Base-by-base conservation (phyloP, 2,329 filamentous ascomycete genomes). In the Fusarium verticillioides region DNA sequence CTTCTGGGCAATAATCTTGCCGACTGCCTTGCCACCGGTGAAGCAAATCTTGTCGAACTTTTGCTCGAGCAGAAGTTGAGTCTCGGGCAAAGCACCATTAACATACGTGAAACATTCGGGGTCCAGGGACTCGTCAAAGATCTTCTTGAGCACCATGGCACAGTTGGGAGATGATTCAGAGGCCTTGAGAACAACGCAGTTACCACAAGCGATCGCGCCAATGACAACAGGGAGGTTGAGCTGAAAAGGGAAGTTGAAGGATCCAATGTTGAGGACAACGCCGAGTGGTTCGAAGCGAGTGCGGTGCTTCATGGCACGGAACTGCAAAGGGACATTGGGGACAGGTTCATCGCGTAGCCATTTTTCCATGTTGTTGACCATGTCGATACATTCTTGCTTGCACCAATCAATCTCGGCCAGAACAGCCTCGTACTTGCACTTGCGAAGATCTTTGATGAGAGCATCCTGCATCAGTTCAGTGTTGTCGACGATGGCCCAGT, bases 21-120 rank as follows among this genome's bases (percentile, higher is more conserved):
- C 96, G 23, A 98, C 94, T 34, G 81, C 85, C 59, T 88, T 88
- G 78, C 91, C 92, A 61, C 96, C 96, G 2, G 96, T 99, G 85
- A 97, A 99, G 86, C 96, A 95, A 79, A 99, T 97, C 88, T 98
- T 98, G 85, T 97, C 95, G 92, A 95, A 99, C 82, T 96, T 96
- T 85, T 95, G 90, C 65, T 96, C 90, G 39, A 99, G 88, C 49
- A 98, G 85, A 18, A 91, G 91, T 50, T 93, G 94, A 8, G 93
- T 95, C 86, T 97, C 94, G 8, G 92, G 87, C 26, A 97, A 84
- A 34, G 86, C 91, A 68, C 96, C 96, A 81, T 98, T 96, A 75
- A 98, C 86, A 66, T 94, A 89, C 40, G 86, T 85, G 83, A 94
- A 98, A 76, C 91, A 92, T 21, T 90, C 89, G 4, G 90, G 89